phyloP scores from a whole-genome alignment of 306 rosid species.

The Hippophae rhamnoides region DNA sequence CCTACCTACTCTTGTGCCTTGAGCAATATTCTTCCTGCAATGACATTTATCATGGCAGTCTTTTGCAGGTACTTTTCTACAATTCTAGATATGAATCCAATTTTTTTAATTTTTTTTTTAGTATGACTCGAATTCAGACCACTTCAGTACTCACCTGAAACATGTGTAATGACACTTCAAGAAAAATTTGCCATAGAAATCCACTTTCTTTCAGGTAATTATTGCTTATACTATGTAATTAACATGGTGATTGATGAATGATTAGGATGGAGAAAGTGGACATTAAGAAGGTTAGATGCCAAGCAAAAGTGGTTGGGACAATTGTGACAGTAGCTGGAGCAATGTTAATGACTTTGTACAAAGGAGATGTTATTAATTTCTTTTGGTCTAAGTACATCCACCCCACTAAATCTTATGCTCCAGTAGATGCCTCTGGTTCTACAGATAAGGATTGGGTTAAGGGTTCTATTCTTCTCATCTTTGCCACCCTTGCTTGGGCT shows the following conservation, averaged over 20 bases:
- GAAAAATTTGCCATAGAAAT: no score
- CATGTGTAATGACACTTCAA: no score
- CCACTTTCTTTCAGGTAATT: no score
- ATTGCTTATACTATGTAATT: no score
- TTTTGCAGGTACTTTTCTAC: slow-evolving; percentile 47
- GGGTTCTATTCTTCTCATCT: slow-evolving; percentile 77
- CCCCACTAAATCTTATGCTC: slow-evolving; percentile 16
- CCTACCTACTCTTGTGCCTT: slow-evolving; percentile 87
- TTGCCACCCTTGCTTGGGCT: slow-evolving; percentile 87
- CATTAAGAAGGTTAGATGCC: slow-evolving; percentile 46
- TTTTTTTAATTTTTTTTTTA: no score
- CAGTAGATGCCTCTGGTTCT: slow-evolving; percentile 10
- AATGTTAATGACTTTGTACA: slow-evolving; percentile 89
- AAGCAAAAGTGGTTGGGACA: slow-evolving; percentile 78
- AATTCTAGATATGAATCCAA: no score
- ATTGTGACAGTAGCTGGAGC: slow-evolving; percentile 72
- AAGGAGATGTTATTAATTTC: slow-evolving; percentile 57
- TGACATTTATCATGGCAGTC: slow-evolving; percentile 85
- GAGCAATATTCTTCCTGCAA: slow-evolving; percentile 86
- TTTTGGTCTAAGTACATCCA: slow-evolving; percentile 37
- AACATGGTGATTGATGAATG: background rate
- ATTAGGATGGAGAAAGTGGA: slow-evolving; percentile 77
- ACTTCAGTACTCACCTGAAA: no score
- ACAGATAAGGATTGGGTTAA: slow-evolving; percentile 55
- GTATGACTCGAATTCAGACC: no score